Evolutionary conservation across 1,139 yeast species (phyloP), one percentile per base, ranked within the genome.

Genomic region (Candida frijolesensis): DNA sequence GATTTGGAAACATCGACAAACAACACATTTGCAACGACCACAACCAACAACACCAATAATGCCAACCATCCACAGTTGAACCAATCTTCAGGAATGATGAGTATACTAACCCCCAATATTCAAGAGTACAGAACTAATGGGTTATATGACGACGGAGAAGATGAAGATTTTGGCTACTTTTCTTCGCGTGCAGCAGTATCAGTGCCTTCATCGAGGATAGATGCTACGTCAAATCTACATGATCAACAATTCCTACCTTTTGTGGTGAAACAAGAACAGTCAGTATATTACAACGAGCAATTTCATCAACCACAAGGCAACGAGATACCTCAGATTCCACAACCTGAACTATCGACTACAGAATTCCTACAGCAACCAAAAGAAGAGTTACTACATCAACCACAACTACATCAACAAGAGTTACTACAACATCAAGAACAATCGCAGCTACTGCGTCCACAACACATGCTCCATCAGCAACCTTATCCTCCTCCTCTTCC

Each of bases 181-280:
- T 42, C 56, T 2, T 45, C 44, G 44, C 33, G 52, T 32, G 46
- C 51, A 8, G 52, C 57, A 9, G 22, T 53, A 11, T 54, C 59
- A 2, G 59, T 55, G 4, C 59, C 59, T 15, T 55, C 58, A 3
- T 56, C 59, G 9, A 49, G 52, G 33, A 52, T 55, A 16, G 59
- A 56, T 27, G 37, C 51, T 30, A 45, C 44, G 14, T 48, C 46
- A 18, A 51, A 44, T 29, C 27, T 50, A 22, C 44, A 52, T n/a
- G 53, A 52, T 25, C 54, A 53, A 48, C 53, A 54, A 34, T 43
- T 52, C 6, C 32, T 39, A 4, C 55, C 45, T 25, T 34, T 52
- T 11, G 22, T 51, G 29, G 40, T 40, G 6, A 42, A 42, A 12
- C 46, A 40, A 18, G 47, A 45, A 16, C 34, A 37, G 30, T 16